Base-by-base conservation (phyloP, 1,284 basidiomycete species). In the Apiotrichum laibachii region DNA sequence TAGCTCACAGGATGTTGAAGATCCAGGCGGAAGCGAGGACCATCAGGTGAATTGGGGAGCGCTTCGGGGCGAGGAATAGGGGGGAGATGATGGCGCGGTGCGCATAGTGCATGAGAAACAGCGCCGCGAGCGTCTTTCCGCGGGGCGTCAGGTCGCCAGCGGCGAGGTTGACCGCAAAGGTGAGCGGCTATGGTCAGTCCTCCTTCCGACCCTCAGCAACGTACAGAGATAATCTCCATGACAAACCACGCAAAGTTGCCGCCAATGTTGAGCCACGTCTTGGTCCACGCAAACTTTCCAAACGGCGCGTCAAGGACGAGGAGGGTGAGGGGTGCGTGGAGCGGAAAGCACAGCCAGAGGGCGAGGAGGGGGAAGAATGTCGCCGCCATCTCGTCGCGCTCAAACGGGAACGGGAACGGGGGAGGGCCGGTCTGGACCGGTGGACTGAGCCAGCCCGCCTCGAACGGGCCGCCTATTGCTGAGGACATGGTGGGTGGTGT, bases 11-110 rank as follows among this genome's bases (percentile, higher is more conserved):
- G 35, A 82, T 48, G 75, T 94, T 93, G 82, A 92, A 93, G 0
- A 74, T 15, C 13, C 85, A 69, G 0, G 82, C 90, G 6, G 73
- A 67, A 15, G 88, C 54, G 0, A 85, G 80, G 4, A 95, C 86
- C 47, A 79, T 73, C 56, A 91, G 71, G 76, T 94, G 90, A 16
- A 88, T 80, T 60, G 86, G 87, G 1, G 89, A 89, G 39, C 92
- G 85, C 22, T 85, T 86, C 0, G 92, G 90, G 0, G 89, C 88
- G 55, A 89, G 85, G 12, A 94, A 16, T 16, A 78, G 80, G 8
- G 93, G 93, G 1, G 86, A 88, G 35, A 95, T 72, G 59, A 96
- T 60, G 5, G 91, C 86, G 43, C 93, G 87, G 76, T 95, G 92
- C 53, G 83, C 65, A 76, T 96, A 96, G 80, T 97, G 92, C 1